Conservation (phyloP, 441 rosid genomes). For the Sinapis alba region DNA sequence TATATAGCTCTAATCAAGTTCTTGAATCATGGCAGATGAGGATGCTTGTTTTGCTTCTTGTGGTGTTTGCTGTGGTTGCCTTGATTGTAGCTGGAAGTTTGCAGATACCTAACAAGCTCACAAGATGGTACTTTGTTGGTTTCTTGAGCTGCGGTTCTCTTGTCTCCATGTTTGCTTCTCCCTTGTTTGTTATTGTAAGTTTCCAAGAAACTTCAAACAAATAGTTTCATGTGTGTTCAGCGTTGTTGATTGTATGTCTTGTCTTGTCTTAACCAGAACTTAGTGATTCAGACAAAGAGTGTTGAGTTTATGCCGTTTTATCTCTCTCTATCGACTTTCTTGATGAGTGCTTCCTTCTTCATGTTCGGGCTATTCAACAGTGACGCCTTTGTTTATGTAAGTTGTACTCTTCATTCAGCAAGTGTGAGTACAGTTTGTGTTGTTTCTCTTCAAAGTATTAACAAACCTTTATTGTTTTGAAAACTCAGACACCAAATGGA, state of each 20-base stretch:
- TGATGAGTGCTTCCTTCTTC: constrained; percentile 75
- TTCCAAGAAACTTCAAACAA: background rate
- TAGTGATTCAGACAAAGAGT: constrained; percentile 77
- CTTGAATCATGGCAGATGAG: constrained; percentile 46
- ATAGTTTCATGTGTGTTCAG: background rate
- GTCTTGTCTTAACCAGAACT: constrained; percentile 46
- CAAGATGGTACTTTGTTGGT: constrained; percentile 56
- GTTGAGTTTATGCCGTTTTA: constrained; percentile 90
- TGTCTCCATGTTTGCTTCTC: constrained; percentile 80
- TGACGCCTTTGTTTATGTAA: constrained; percentile 68
- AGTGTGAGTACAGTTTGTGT: background rate
- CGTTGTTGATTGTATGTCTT: background rate
- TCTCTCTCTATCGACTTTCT: constrained; percentile 80
- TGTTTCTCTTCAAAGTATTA: background rate
- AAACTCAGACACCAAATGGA: constrained; percentile 76
- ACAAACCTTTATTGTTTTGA: constrained; percentile 1
- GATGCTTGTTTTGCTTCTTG: constrained; percentile 57
- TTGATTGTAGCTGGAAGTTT: constrained; percentile 55
- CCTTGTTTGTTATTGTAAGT: constrained; percentile 65
- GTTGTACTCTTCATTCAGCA: constrained; percentile 27
- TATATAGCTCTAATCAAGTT: constrained; percentile 4
- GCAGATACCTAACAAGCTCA: constrained; percentile 41
- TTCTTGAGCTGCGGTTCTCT: constrained; percentile 63
- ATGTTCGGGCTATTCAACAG: constrained; percentile 62
- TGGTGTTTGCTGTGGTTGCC: constrained; percentile 48